Base-by-base conservation (phyloP, 1,284 basidiomycete species). In the Tranzscheliella williamsii region DNA sequence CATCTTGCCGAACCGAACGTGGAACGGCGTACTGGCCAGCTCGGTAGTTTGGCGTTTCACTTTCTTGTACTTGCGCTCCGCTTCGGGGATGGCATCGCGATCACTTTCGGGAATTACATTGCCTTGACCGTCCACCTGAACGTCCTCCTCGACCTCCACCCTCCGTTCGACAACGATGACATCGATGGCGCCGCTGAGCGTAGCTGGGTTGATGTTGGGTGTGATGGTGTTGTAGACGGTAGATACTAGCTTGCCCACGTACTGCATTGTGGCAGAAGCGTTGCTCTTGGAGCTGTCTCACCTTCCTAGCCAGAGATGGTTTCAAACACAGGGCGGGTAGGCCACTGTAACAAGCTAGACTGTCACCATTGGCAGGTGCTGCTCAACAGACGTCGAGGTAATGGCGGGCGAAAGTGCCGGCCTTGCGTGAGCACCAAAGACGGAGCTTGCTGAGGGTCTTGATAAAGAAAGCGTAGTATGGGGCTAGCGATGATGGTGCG, bases 1-100 rank as follows among this genome's bases (percentile, higher is more conserved):
- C 82, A 93, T 88, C 83, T 98, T 98, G 47, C 95, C 95, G 78
- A 98, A 98, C 48, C 95, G 83, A 32, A 99, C 93, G 79, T 98
- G 95, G 75, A 98, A 99, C 0, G 95, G 95, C 13, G 91, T 92
- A 76, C 91, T 95, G 2, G 85, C 88, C 24, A 96, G 85, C 67
- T 88, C 88, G 32, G 57, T 72, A 29, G 43, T 58, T 20, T 36
- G 44, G 16, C 46, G 48, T 30, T 33, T 51, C 39, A 54, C 42
- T 11, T 42, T 64, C 32, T 54, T 56, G 53, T 49, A 54, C n/a
- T 36, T 48, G 21, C 55, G 60, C 26, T 66, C 44, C 30, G 47
- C 35, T 18, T 48, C 47, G 20, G 57, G 52, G 0, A 47, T 37
- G 17, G 38, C 23, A 24, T 32, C 39, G 8, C 16, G 30, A 13